These are phyloP conservation scores for Penicillium hesseltinei DNA, from an alignment of 2,329 filamentous ascomycete genomes.

Conservation along the genomic window DNA sequence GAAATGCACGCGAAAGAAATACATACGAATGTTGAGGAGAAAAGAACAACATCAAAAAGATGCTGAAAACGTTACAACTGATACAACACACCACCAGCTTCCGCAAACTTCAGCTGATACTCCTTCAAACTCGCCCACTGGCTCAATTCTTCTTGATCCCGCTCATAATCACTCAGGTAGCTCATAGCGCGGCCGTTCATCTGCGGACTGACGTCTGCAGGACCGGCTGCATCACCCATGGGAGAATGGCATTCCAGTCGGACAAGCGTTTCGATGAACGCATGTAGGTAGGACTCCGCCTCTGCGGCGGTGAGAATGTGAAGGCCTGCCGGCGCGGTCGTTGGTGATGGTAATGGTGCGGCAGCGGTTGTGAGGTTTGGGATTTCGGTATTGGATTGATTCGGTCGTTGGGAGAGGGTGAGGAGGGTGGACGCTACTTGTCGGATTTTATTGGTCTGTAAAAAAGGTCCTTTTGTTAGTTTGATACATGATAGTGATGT, in stretches of 20 bases:
- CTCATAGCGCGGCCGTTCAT: constrained; percentile 35
- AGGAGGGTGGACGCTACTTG: constrained; percentile 79
- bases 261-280: constrained; percentile 71
- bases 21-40: background rate
- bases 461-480: background rate
- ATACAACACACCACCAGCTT: constrained; percentile 54
- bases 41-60: background rate
- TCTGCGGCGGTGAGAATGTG: constrained; percentile 43
- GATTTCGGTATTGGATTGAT: constrained; percentile 30
- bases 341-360: constrained; percentile 65
- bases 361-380: constrained; percentile 20
- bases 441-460: constrained; percentile 75
- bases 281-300: constrained; percentile 68
- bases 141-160: constrained; percentile 73
- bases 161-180: constrained; percentile 48
- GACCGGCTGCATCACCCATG: constrained; percentile 28
- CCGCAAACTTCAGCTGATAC: constrained; percentile 70
- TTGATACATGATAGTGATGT: background rate
- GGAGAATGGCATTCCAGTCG: constrained; percentile 64
- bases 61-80: constrained; percentile 23
- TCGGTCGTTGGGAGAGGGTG: constrained; percentile 56
- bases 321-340: constrained; percentile 42
- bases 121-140: constrained; percentile 78
- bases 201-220: constrained; percentile 45
- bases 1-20: too few species aligned